Evolutionary conservation across 2,329 filamentous ascomycete genomes (phyloP).

Genomic region (Allantophomopsis cytisporea): DNA sequence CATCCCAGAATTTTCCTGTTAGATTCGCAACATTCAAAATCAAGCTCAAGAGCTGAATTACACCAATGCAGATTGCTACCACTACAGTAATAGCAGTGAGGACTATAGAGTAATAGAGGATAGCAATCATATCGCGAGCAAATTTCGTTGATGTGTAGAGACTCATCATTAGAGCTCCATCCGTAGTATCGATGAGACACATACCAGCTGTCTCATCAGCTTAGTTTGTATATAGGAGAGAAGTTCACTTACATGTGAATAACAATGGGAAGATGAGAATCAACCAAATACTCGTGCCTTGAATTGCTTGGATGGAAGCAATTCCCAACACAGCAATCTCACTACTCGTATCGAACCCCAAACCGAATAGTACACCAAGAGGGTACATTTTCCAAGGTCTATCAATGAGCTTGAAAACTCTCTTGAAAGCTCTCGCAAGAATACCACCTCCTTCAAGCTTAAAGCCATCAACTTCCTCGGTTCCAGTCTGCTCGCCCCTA

Average conservation of each 20-base stretch:
- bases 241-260: constrained; percentile 54
- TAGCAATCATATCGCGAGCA: constrained; percentile 71
- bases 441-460: constrained; percentile 67
- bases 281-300: constrained; percentile 84
- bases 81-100: constrained; percentile 20
- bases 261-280: constrained; percentile 84
- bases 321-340: constrained; percentile 90
- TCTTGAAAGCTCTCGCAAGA: constrained; percentile 50
- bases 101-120: constrained; percentile 70
- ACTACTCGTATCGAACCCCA: constrained; percentile 91
- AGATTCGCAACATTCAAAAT: constrained; percentile 64
- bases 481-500: constrained; percentile 69
- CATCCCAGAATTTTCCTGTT: constrained; percentile 77
- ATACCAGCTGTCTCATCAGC: constrained; percentile 52
- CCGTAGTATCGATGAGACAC: constrained; percentile 86
- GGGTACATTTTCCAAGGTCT: constrained; percentile 94
- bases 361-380: constrained; percentile 55
- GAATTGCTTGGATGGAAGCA: constrained; percentile 70
- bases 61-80: constrained; percentile 42
- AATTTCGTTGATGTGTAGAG: constrained; percentile 75
- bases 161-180: constrained; percentile 90
- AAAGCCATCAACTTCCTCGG: constrained; percentile 35
- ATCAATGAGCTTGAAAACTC: constrained; percentile 62
- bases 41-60: constrained; percentile 75
- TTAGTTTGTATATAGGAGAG: not conserved